Base-by-base conservation (phyloP, 495 filamentous ascomycete genomes). In the Paragyromitra xinjiangensis region DNA sequence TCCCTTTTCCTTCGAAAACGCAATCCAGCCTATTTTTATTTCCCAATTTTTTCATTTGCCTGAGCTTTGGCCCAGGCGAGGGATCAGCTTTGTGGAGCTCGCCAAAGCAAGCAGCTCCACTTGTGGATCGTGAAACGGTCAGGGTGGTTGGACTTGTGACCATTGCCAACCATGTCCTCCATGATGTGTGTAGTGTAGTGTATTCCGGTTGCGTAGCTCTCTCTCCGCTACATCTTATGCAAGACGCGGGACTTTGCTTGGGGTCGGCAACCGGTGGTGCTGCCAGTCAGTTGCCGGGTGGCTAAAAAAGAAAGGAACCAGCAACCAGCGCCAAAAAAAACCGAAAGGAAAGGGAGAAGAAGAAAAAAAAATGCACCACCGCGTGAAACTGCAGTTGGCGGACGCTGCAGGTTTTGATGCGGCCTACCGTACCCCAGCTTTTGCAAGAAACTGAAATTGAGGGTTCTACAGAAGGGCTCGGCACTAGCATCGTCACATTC, bases 381-480 rank as follows among this genome's bases (percentile, higher is more conserved):
- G 22, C 22, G 12, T 58, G 51, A 58, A 39, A 63, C 59, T 63
- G 53, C 51, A 58, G 56, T 68, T 61, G 71, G 55, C 53, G 34
- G 39, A 55, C 65, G n/a, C 73, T 75, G 73, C 73, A 68, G 50
- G 56, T 56, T 69, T 70, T 34, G 34, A 61, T 64, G 59, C 69
- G 61, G 51, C 69, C 61, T 72, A 56, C 73, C 73, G 67, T 77
- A 77, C 73, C 73, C 73, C 73, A 77, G 73, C 68, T 77, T 77
- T 72, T 73, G 39, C 37, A 16, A 39, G 22, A 61, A 55, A 24
- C 16, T 29, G 19, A 44, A 61, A 53, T 75, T 76, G 67, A 58
- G 64, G 51, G 67, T 71, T 63, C 56, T 64, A 56, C 58, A 70
- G 34, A 75, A 75, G 39, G 37, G 51, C 67, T 69, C 26, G 67